Conservation (phyloP, 345 rosid species). For the Eucalyptus victrix region DNA sequence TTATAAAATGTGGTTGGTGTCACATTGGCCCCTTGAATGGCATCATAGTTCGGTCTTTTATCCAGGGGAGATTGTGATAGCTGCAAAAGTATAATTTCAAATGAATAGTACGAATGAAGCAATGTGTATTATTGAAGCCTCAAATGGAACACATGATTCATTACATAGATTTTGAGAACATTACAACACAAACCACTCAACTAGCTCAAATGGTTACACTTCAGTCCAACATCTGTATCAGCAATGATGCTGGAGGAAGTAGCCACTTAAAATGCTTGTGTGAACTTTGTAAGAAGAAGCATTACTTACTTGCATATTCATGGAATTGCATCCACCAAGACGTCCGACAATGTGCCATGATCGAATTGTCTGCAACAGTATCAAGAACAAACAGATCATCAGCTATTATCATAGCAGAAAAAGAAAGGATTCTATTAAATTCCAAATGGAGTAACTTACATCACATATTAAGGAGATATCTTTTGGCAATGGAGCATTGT, state of each 20-base stretch:
- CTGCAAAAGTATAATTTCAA: slow-evolving; percentile 9
- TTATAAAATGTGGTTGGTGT: slow-evolving; percentile 77
- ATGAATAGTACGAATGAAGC: background rate
- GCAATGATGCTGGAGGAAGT: background rate
- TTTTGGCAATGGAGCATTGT: slow-evolving; percentile 68
- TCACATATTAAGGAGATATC: slow-evolving; percentile 74
- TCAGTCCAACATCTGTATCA: background rate
- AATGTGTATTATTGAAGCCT: background rate
- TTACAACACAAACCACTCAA: background rate
- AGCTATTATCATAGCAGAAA: background rate
- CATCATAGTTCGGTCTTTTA: slow-evolving; percentile 70
- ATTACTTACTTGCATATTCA: slow-evolving; percentile 88
- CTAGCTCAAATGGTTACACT: background rate
- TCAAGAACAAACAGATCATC: background rate
- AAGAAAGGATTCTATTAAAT: background rate
- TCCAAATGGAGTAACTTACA: slow-evolving; percentile 29
- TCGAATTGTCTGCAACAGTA: slow-evolving; percentile 54
- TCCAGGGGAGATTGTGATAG: slow-evolving; percentile 65
- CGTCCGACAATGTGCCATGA: slow-evolving; percentile 95
- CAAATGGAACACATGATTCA: background rate
- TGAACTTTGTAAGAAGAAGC: background rate
- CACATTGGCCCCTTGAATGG: slow-evolving; percentile 75
- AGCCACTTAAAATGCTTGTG: background rate
- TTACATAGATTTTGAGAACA: background rate
- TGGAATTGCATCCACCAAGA: slow-evolving; percentile 93